phyloP scores from a whole-genome alignment of 2,329 filamentous ascomycete genomes.

The Clathrospora elynae region DNA sequence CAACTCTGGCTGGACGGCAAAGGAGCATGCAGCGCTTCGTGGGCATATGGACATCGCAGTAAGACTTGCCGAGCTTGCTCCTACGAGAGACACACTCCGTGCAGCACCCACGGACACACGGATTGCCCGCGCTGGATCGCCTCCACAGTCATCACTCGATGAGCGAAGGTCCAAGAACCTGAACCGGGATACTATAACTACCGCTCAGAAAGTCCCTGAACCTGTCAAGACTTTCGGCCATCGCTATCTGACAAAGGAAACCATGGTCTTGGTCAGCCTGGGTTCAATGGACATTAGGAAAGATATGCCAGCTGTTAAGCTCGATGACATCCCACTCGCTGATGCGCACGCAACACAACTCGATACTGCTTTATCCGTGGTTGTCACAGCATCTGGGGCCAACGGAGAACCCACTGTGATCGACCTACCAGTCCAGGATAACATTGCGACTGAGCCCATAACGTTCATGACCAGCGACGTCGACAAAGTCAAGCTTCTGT shows the following conservation, averaged over 20 bases:
- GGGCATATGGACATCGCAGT: conserved; percentile 84
- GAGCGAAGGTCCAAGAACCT: conserved; percentile 50
- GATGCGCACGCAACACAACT: conserved; percentile 91
- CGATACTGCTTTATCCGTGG: conserved; percentile 89
- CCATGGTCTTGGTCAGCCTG: conserved; percentile 87
- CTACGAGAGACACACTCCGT: conserved; percentile 36
- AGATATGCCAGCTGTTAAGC: conserved; percentile 75
- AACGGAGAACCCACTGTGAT: conserved; percentile 85
- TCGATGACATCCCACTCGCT: conserved; percentile 85
- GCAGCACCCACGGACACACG: conserved; percentile 35
- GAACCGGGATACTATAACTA: conserved; percentile 45
- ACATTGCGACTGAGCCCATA: conserved; percentile 90
- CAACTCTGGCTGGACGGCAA: conserved; percentile 90
- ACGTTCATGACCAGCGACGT: conserved; percentile 81
- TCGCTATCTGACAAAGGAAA: conserved; percentile 86
- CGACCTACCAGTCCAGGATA: conserved; percentile 91
- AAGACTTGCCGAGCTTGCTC: conserved; percentile 65
- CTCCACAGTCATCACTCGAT: conserved; percentile 64
- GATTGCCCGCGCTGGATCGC: conserved; percentile 47
- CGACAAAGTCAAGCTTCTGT: conserved; percentile 82
- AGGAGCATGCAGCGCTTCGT: conserved; percentile 87
- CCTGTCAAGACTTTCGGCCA: conserved; percentile 95
- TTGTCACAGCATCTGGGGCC: conserved; percentile 84
- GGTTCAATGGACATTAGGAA: conserved; percentile 95
- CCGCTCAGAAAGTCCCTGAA: conserved; percentile 63